phyloP scores from a whole-genome alignment of 1,139 yeast species.

The Blastobotrys elegans region DNA sequence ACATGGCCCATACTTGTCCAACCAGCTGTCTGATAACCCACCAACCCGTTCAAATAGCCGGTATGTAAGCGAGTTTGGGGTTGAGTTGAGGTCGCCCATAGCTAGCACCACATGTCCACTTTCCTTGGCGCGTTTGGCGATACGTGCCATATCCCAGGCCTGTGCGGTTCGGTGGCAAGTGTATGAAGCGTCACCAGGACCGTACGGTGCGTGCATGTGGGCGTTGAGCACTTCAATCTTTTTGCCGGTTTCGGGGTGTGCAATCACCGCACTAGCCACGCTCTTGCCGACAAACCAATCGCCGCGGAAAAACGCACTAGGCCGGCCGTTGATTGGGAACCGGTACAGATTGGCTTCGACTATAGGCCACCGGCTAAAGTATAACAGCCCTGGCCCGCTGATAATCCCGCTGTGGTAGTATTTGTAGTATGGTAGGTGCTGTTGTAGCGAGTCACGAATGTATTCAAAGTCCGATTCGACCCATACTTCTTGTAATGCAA shows the following conservation, averaged over 20 bases:
- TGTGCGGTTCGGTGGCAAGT: conserved; percentile 88
- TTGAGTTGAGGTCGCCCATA: conserved; percentile 89
- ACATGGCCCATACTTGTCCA: conserved; percentile 49
- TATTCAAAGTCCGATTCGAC: conserved; percentile 75
- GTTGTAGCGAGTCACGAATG: conserved; percentile 44
- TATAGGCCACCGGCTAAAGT: conserved; percentile 80
- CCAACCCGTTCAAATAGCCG: conserved; percentile 67
- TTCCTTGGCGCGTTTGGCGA: conserved; percentile 55
- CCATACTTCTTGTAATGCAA: conserved; percentile 95
- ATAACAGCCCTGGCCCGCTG: conserved; percentile 89
- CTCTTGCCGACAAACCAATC: conserved; percentile 98
- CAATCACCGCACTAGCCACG: conserved; percentile 67
- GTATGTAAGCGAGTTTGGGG: conserved; percentile 82
- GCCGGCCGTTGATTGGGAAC: conserved; percentile 90
- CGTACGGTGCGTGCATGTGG: conserved; percentile 98
- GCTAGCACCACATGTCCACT: conserved; percentile 84
- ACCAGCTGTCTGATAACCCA: conserved; percentile 80
- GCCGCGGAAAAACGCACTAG: conserved; percentile 89
- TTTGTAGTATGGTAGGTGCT: conserved; percentile 58
- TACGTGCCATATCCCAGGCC: conserved; percentile 87
- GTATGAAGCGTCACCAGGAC: conserved; percentile 85
- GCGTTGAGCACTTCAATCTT: conserved; percentile 80
- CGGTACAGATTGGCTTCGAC: conserved; percentile 70
- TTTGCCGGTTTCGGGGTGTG: conserved; percentile 43
- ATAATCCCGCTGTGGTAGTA: conserved; percentile 77